Base-by-base conservation (phyloP, 2,329 filamentous ascomycete genomes). In the Ophiocordyceps sinensis region DNA sequence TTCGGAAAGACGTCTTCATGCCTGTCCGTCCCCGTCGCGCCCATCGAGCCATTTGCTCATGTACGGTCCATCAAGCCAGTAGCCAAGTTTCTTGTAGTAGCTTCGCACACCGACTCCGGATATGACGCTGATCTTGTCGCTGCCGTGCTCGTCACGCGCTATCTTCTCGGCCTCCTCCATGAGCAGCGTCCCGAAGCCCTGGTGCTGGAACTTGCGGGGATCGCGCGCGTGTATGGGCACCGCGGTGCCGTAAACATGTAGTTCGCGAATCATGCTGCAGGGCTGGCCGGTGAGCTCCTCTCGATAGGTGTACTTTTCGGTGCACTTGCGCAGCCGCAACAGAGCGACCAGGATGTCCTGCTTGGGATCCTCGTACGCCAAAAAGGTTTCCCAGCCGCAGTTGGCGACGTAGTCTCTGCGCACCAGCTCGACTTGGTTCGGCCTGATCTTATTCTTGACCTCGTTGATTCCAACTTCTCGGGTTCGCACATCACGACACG, bases 121-220 rank as follows among this genome's bases (percentile, higher is more conserved):
- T 45, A 98, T 98, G 49, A 98, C 87, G 55, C 85, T 91, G 42
- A 98, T 86, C 71, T 98, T 98, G 45, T 73, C 73, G 52, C 88
- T 95, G 6, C 87, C 84, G 56, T 98, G 91, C 64, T 98, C 91
- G 48, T 95, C 83, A 42, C 85, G 75, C 1, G 93, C 89, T 48
- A 98, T 98, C 40, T 88, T 74, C 65, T 96, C 91, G 0, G 91
- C 93, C 64, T 96, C 89, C 56, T 96, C 89, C 93, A 98, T 98
- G 49, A 98, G 58, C 45, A 98, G 61, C 2, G 91, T 98, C 38
- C 91, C 91, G 50, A 94, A 98, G 0, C 91, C 91, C 59, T 95
- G 91, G 64, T 98, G 91, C 66, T 98, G 91, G 63, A 96, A 96
- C 63, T 96, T 96, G 61, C 84, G 81, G 17, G 89, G 87, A 52